phyloP scores from a whole-genome alignment of 2,329 filamentous ascomycete species.

The Colletotrichum liriopes region DNA sequence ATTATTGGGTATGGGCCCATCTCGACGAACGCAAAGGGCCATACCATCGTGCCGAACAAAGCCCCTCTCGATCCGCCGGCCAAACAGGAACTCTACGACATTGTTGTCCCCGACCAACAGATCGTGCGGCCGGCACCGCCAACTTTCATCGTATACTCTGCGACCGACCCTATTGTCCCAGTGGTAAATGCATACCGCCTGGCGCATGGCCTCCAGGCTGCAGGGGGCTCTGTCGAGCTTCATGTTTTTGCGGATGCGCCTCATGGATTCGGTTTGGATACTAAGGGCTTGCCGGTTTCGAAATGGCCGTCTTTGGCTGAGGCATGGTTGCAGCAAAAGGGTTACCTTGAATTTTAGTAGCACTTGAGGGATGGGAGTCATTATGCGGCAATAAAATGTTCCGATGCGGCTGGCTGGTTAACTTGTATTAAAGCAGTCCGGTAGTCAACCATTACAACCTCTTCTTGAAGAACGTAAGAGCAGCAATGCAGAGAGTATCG shows the following conservation, averaged over 20 bases:
- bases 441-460: not conserved
- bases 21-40: slow-evolving; percentile 45
- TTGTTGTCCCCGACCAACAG: slow-evolving; percentile 45
- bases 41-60: slow-evolving; percentile 44
- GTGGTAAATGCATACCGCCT: slow-evolving; percentile 46
- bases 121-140: slow-evolving; percentile 42
- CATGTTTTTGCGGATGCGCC: slow-evolving; percentile 45
- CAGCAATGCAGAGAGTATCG: slow-evolving; percentile 44
- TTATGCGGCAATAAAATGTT: too few species aligned
- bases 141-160: slow-evolving; percentile 45
- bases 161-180: slow-evolving; percentile 44
- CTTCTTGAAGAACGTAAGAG: slow-evolving; percentile 41
- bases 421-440: not conserved
- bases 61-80: slow-evolving; percentile 45
- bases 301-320: slow-evolving; percentile 43
- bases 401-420: too few species aligned
- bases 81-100: slow-evolving; percentile 46
- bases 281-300: slow-evolving; percentile 42
- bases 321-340: slow-evolving; percentile 43
- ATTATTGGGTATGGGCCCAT: slow-evolving; percentile 48
- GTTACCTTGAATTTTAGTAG: not conserved
- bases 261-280: slow-evolving; percentile 45
- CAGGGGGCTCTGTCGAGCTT: slow-evolving; percentile 42
- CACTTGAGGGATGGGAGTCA: rapidly evolving
- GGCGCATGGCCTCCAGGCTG: slow-evolving; percentile 39